These are phyloP conservation scores for Mortierella sp. DNA, from an alignment of 371 early-diverging fungal genomes.

Conservation along the genomic window DNA sequence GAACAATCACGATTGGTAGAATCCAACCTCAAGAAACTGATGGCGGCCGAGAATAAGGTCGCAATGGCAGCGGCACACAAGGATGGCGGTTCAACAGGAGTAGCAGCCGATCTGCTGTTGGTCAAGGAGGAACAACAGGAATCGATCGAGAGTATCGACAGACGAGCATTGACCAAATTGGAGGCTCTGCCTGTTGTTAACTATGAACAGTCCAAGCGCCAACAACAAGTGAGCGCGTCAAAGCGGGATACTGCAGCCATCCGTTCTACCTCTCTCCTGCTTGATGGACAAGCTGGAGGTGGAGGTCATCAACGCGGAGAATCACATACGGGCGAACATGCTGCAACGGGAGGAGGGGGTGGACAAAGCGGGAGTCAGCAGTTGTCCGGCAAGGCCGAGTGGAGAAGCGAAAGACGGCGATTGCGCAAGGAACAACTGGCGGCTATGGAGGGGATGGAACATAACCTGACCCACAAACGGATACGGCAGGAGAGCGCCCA, in stretches of 20 bases:
- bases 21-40: conserved; percentile 70
- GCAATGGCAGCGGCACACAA: conserved; percentile 58
- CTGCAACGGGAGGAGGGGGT: neutral
- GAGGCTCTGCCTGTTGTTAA: conserved; percentile 67
- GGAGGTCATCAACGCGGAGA: conserved; percentile 26
- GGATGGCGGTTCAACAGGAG: conserved; percentile 23
- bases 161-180: conserved; percentile 29
- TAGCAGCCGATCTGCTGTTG: conserved; percentile 25
- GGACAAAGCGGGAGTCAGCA: conserved; percentile 6
- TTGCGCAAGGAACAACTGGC: conserved; percentile 34
- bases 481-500: conserved; percentile 30
- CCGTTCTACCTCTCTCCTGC: conserved; percentile 10
- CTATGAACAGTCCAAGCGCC: conserved; percentile 65
- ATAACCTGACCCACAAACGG: conserved; percentile 37
- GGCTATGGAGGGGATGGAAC: conserved; percentile 36
- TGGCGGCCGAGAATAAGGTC: conserved; percentile 68
- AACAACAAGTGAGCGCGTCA: conserved; percentile 38
- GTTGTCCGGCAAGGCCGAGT: conserved; percentile 23
- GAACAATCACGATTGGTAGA: conserved; percentile 76
- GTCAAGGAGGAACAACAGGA: conserved; percentile 43
- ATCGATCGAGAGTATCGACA: conserved; percentile 24
- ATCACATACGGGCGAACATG: neutral
- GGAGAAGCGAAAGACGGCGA: conserved; percentile 47
- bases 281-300: conserved; percentile 20
- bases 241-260: conserved; percentile 23